Base-by-base conservation (phyloP, 768 basidiomycete genomes). In the Boletus vermiculosoides region DNA sequence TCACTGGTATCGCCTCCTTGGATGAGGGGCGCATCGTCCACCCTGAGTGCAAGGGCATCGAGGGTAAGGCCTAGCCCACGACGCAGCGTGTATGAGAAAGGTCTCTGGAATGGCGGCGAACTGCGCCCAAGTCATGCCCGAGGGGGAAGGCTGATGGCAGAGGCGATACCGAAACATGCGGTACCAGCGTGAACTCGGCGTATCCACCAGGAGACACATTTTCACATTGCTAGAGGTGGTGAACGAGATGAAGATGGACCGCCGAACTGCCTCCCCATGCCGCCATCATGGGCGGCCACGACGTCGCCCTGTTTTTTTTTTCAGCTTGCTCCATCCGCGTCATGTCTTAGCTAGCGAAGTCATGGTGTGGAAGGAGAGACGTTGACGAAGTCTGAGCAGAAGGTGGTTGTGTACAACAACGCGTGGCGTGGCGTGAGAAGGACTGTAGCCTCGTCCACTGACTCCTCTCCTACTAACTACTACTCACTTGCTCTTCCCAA, bases 151-250 rank as follows among this genome's bases (percentile, higher is more conserved):
- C 31, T 33, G 34, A 15, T 15, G 34, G 5, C 25, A 25, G 39
- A 25, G 62, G 66, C 12, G 67, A 68, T 34, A 70, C 67, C 37
- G 50, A 60, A 31, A 55, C 39, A 48, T 69, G 64, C 20, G 64
- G 70, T 11, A 67, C 50, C 50, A 66, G 61, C 20, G 65, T 62
- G 54, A 61, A 66, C 61, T 66, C 69, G 18, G 70, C 64, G 53
- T 67, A 10, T 45, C 45, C 28, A 45, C 18, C 25, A 11, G 11
- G 45, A 25, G 45, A 11, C 11, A 2, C 23, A 44, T 16, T 44
- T 45, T 44, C 23, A 25, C 25, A 18, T 5, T 25, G 9, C 16
- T 45, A 20, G 3, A 25, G 44, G 16, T 9, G 44, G 23, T 45
- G 44, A 25, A 25, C 9, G 42, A 16, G 42, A 16, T 16, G 42